These are phyloP conservation scores for Cryptosporidium canis DNA, from an alignment of 169 alveolate species.

Conservation along the genomic window DNA sequence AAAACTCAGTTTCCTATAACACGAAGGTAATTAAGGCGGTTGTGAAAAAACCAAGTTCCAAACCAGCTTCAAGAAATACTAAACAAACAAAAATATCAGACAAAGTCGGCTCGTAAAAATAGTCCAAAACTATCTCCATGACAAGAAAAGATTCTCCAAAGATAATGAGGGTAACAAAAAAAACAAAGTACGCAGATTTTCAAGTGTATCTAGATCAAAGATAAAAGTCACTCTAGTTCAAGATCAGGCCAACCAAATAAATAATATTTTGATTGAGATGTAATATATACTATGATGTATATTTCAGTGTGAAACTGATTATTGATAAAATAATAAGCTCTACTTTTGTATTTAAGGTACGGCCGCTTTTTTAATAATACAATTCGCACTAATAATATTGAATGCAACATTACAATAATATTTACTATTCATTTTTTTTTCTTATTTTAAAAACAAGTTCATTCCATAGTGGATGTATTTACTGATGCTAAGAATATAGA, in stretches of 20 bases:
- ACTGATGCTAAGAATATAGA: conserved; percentile 49
- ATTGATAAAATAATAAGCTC: too few species aligned
- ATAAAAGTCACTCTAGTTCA: too few species aligned
- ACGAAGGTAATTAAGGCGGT: neutral
- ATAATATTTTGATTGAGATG: too few species aligned
- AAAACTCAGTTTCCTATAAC: neutral
- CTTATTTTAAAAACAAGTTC: neutral
- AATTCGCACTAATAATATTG: too few species aligned
- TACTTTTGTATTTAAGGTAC: too few species aligned
- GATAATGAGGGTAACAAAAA: neutral
- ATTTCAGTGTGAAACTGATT: too few species aligned
- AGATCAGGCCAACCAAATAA: too few species aligned
- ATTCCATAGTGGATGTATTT: neutral
- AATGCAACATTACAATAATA: too few species aligned
- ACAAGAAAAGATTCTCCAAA: neutral
- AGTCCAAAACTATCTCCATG: neutral
- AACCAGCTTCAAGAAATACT: neutral
- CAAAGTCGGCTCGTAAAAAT: neutral
- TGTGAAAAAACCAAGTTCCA: neutral
- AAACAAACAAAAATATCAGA: neutral
- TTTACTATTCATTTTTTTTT: too few species aligned
- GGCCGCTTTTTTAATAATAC: too few species aligned
- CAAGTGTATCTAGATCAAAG: neutral
- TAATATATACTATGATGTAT: too few species aligned
- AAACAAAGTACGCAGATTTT: neutral